Percentiles rank a stretch among this genome's conserved stretches.
Evolutionary conservation across 257 asterid species (phyloP).

Genomic region (Solanum lignicaule): DNA sequence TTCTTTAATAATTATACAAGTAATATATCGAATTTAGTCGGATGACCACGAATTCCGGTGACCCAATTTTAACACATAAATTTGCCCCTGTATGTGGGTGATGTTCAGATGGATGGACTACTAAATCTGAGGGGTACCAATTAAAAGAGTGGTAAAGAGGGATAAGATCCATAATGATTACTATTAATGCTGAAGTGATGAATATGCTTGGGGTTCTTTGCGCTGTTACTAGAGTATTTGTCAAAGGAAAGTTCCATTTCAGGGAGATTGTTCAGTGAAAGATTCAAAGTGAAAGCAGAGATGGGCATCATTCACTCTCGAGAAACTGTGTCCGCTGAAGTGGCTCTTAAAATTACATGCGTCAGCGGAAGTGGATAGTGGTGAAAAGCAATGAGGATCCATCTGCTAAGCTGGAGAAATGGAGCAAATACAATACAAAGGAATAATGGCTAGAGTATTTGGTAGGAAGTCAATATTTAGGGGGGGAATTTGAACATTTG

Average conservation of each 20-base stretch:
- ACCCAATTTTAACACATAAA: no score
- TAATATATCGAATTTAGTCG: no score
- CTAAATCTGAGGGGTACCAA: not conserved
- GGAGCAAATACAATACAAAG: not conserved
- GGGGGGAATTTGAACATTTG: not conserved
- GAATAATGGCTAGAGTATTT: not conserved
- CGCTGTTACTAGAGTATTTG: not conserved
- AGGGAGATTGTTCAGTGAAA: not conserved
- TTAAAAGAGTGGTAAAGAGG: not conserved
- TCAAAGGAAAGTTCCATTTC: not conserved
- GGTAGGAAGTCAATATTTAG: not conserved
- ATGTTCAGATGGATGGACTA: not conserved
- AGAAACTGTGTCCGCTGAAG: not conserved
- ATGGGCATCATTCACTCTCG: not conserved
- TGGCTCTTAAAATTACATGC: not conserved
- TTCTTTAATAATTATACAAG: no score
- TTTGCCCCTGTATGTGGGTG: not conserved
- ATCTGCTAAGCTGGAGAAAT: not conserved
- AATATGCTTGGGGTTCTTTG: not conserved
- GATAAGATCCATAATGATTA: not conserved
- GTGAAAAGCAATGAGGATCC: not conserved
- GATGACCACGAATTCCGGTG: no score
- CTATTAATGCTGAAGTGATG: not conserved
- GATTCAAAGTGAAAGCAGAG: not conserved
- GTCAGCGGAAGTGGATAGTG: not conserved